Base-by-base conservation (phyloP, 2,329 filamentous ascomycete species). In the Colletotrichum lupini region DNA sequence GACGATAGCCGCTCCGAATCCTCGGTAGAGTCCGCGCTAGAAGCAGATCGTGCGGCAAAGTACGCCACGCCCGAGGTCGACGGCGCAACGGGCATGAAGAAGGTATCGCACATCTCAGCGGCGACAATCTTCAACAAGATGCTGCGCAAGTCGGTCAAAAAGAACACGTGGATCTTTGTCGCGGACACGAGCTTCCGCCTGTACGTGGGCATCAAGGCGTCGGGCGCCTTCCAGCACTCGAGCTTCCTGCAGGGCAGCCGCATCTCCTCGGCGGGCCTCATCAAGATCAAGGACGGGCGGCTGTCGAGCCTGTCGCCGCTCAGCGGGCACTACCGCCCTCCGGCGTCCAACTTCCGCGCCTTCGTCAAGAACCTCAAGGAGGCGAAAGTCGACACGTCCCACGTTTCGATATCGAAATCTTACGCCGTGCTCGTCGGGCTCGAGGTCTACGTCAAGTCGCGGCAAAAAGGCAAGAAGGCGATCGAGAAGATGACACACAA, bases 91-190 rank as follows among this genome's bases (percentile, higher is more conserved):
- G 91, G 92, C 26, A 52, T 85, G 32, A 83, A 84, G 74, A 87
- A 85, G 75, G 80, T 87, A 16, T 90, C 88, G 60, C 91, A 95
- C 78, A 86, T 95, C 3, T 93, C 90, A 5, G 90, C 93, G 1
- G 90, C 92, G 0, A 92, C 92, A 1, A 87, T 97, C 4, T 89
- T 96, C 80, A 94, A 97, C 81, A 93, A 93, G 75, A 86, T 97
- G 6, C 87, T 97, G 19, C 90, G 94, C 73, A 93, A 94, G 75
- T 92, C 93, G 0, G 93, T 95, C 52, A 93, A 92, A 81, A 95
- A 95, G 75, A 95, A 96, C 78, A 97, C 94, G 5, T 98, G 95
- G 95, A 97, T 98, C 76, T 98, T 97, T 78, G 95, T 95, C 8
- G 93, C 93, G 28, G 95, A 98, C 82, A 96, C 94, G 1, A 92